A percentile compares a stretch with the other conserved stretches of the same genome.
Evolutionary conservation across 306 rosid species (phyloP).

Genomic region (Trifolium pratense): DNA sequence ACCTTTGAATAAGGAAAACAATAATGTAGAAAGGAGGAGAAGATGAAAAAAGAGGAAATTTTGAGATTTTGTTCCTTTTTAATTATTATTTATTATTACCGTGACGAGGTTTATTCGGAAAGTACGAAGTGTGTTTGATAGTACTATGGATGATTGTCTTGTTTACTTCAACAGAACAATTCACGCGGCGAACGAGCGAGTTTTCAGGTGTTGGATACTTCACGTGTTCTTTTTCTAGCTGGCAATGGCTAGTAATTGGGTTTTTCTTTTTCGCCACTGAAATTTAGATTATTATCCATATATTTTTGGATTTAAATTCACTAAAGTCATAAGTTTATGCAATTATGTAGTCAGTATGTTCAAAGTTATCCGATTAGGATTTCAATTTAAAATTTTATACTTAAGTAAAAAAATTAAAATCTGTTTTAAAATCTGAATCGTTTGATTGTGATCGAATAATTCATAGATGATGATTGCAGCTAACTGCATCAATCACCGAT

Average conservation of each 20-base stretch:
- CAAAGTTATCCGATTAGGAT: too few relatives aligned
- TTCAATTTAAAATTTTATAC: too few relatives aligned
- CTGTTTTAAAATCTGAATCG: too few relatives aligned
- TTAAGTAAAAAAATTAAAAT: too few relatives aligned
- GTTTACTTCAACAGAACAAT: neutral
- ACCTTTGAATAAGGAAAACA: neutral
- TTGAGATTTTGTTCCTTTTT: neutral
- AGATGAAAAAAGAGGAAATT: neutral
- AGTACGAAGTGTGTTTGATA: slow-evolving; percentile 18
- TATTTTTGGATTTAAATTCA: too few relatives aligned
- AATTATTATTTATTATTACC: slow-evolving; percentile 5
- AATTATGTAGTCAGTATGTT: too few relatives aligned
- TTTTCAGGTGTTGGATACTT: neutral
- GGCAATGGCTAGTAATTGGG: neutral
- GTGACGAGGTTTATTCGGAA: slow-evolving; percentile 31
- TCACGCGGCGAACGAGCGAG: neutral
- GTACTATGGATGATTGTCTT: neutral
- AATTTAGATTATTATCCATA: too few relatives aligned
- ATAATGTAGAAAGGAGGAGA: neutral
- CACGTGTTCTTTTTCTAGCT: slow-evolving; percentile 12
- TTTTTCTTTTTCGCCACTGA: too few relatives aligned
- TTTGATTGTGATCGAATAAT: too few relatives aligned
- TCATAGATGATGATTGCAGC: too few relatives aligned
- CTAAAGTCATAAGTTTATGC: too few relatives aligned
- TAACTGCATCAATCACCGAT: too few relatives aligned